Evolutionary conservation across 257 asterid species (phyloP).

Genomic region (Solanum piurae): DNA sequence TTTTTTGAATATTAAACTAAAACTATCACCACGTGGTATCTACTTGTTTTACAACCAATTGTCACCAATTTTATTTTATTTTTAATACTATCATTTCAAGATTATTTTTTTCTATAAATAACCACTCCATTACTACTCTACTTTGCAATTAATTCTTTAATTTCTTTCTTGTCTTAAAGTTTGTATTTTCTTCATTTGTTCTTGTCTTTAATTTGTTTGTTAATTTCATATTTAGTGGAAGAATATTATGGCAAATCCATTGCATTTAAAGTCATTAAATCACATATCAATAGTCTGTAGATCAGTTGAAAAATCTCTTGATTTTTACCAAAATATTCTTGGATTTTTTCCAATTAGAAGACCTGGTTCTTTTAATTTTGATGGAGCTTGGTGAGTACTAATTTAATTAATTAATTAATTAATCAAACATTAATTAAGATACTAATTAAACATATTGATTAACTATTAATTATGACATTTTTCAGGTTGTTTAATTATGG

Average conservation of each 20-base stretch:
- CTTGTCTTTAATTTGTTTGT: neutral
- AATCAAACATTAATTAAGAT: neutral
- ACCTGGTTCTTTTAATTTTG: slow-evolving; percentile 20
- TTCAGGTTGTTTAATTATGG: slow-evolving; percentile 21
- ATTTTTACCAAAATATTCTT: slow-evolving; percentile 17
- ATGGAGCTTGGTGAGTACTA: slow-evolving; percentile 18
- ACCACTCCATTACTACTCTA: neutral
- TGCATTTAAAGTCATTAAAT: slow-evolving; percentile 17
- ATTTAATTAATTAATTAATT: neutral
- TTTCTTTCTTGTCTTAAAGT: neutral
- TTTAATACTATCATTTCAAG: neutral
- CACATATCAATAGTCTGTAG: slow-evolving; percentile 17
- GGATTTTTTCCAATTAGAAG: slow-evolving; percentile 21
- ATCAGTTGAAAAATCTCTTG: slow-evolving; percentile 20
- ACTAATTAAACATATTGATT: neutral
- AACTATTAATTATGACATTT: neutral
- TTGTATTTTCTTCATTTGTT: neutral
- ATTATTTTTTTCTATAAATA: neutral
- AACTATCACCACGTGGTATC: neutral
- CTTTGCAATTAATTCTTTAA: neutral
- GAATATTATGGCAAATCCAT: slow-evolving; percentile 8
- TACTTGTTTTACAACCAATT: neutral
- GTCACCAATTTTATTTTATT: neutral
- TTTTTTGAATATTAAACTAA: neutral
- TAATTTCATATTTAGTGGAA: neutral